Conservation (phyloP, 257 asterid species). For the Nicotiana noctiflora region DNA sequence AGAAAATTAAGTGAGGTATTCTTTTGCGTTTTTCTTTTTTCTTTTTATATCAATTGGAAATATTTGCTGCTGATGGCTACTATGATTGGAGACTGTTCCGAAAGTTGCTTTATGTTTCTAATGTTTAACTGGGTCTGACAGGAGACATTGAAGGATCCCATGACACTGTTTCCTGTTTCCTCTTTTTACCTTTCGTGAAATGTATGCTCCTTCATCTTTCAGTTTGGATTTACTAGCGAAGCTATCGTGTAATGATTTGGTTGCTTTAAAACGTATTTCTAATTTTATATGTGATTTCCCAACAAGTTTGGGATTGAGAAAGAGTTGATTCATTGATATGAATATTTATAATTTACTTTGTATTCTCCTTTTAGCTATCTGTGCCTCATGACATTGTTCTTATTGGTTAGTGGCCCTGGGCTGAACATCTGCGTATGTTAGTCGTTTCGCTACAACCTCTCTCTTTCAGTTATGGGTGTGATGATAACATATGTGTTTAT, state of each 20-base stretch:
- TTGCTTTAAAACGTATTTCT: not conserved
- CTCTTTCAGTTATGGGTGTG: too few species aligned
- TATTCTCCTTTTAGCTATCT: too few species aligned
- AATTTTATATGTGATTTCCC: too few species aligned
- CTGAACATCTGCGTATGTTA: too few species aligned
- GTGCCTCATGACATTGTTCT: too few species aligned
- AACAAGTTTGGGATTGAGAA: too few species aligned
- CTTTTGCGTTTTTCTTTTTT: slow-evolving; percentile 21
- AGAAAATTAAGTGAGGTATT: slow-evolving; percentile 74
- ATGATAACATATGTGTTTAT: too few species aligned
- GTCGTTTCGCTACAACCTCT: too few species aligned
- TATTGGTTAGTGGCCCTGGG: too few species aligned
- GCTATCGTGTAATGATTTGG: not conserved
- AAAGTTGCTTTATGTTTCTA: not conserved
- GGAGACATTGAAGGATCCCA: not conserved
- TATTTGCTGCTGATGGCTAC: not conserved
- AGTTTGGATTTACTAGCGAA: not conserved
- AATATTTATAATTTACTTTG: too few species aligned
- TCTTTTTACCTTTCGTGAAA: not conserved
- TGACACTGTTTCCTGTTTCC: not conserved
- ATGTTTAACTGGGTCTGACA: not conserved
- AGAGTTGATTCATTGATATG: too few species aligned
- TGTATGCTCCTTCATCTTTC: not conserved
- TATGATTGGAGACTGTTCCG: not conserved
- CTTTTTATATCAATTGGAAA: slow-evolving; percentile 11